Evolutionary conservation across 345 rosid genomes (phyloP).

Genomic region (Acer negundo): DNA sequence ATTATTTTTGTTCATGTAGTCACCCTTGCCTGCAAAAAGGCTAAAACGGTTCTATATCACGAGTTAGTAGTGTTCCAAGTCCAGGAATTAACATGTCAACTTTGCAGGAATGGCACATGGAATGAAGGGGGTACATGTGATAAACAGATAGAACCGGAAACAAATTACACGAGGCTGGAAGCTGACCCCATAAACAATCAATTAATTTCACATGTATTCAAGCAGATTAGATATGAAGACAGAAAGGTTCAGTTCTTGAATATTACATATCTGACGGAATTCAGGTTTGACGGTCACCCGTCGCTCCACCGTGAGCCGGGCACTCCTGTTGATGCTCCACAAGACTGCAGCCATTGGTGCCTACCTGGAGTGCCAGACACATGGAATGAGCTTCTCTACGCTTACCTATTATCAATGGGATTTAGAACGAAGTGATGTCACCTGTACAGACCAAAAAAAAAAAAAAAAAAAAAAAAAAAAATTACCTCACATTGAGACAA

Average conservation of each 20-base stretch:
- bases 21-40: neutral
- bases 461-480: too few relatives aligned
- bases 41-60: neutral
- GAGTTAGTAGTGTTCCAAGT: neutral
- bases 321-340: constrained; percentile 62
- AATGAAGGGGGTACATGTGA: constrained; percentile 71
- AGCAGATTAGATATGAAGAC: constrained; percentile 43
- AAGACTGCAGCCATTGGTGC: constrained; percentile 98
- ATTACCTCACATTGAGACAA: constrained; percentile 11
- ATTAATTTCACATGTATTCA: constrained; percentile 48
- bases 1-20: neutral
- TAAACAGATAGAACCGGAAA: constrained; percentile 56
- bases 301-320: constrained; percentile 70
- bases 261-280: constrained; percentile 70
- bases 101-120: constrained; percentile 77
- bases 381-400: constrained; percentile 88
- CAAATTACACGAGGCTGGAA: constrained; percentile 37
- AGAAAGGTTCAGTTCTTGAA: constrained; percentile 61
- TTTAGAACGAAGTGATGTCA: constrained; percentile 34
- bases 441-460: too few relatives aligned
- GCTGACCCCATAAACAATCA: constrained; percentile 57
- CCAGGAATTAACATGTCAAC: neutral
- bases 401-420: constrained; percentile 56
- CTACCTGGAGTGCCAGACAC: constrained; percentile 84
- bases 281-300: constrained; percentile 78